A percentile compares a stretch with the other conserved stretches of the same genome.
phyloP scores from a whole-genome alignment of 2,329 filamentous ascomycete species.

The Hypomyces perniciosus region DNA sequence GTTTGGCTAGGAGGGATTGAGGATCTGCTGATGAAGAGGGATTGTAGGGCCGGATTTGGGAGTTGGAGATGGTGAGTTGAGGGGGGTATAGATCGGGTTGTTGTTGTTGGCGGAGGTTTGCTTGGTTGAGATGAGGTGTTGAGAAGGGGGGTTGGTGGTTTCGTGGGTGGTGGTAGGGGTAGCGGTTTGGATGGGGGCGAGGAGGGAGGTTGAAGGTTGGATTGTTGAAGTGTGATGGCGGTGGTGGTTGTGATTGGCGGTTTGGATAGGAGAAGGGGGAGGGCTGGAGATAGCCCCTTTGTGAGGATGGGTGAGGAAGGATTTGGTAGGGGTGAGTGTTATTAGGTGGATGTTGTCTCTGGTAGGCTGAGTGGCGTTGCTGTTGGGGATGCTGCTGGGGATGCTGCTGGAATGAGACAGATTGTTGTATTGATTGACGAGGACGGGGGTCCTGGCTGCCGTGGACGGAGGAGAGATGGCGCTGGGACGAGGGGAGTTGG shows the following conservation, averaged over 20 bases:
- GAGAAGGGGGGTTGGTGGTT: slow-evolving; percentile 7
- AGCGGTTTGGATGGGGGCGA: slow-evolving; percentile 6
- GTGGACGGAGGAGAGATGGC: neutral
- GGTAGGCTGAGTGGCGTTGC: neutral
- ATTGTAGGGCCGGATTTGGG: slow-evolving; percentile 13
- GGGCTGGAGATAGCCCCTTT: slow-evolving; percentile 15
- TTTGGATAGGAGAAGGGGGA: slow-evolving; percentile 14
- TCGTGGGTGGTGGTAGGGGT: slow-evolving; percentile 5
- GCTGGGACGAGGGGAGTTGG: slow-evolving; percentile 10
- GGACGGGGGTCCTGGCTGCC: neutral
- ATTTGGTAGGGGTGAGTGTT: slow-evolving; percentile 6
- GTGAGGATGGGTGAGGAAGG: slow-evolving; percentile 9
- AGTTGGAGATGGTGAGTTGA: neutral
- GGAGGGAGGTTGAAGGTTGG: slow-evolving; percentile 3
- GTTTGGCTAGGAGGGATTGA: slow-evolving; percentile 46
- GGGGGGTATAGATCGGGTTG: slow-evolving; percentile 4
- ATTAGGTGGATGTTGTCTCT: neutral
- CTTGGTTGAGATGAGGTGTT: slow-evolving; percentile 3
- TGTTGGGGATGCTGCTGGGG: neutral
- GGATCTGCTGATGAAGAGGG: slow-evolving; percentile 20
- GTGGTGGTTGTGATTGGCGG: neutral
- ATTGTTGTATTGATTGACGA: neutral
- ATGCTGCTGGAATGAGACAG: neutral
- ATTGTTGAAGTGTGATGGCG: neutral
- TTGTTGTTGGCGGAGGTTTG: slow-evolving; percentile 16